Evolutionary conservation across 2,329 filamentous ascomycete species (phyloP).

Genomic region (Didymella segeticola): DNA sequence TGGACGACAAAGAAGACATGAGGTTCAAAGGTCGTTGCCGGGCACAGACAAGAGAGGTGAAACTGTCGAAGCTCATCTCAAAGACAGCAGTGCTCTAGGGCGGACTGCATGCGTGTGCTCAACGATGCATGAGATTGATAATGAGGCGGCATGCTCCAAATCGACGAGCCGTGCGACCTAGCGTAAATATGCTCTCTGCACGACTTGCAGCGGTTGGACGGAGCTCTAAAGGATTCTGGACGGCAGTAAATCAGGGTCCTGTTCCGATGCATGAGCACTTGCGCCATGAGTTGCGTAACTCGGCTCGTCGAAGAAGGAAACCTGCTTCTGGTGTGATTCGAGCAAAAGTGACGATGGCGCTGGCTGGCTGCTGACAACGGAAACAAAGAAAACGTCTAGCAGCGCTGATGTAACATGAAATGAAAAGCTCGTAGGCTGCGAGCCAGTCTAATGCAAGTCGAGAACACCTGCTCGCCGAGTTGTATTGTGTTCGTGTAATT

Average conservation of each 20-base stretch:
- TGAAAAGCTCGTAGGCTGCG: conserved; percentile 6
- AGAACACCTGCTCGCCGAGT: conserved; percentile 3
- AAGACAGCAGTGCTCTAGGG: conserved; percentile 1
- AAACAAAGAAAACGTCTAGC: conserved; percentile 6
- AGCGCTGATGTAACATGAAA: neutral
- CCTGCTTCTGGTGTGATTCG: conserved; percentile 13
- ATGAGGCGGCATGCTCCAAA: neutral
- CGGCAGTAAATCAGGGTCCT: conserved; percentile 16
- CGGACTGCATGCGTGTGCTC: conserved; percentile 10
- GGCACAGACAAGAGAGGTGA: conserved; percentile 5
- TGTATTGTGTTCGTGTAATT: conserved; percentile 7
- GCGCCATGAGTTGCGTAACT: conserved; percentile 11
- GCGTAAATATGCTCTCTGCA: conserved; percentile 6
- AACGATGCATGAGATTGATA: conserved; percentile 10
- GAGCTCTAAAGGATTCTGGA: neutral
- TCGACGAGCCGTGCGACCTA: conserved; percentile 9
- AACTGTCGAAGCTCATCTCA: conserved; percentile 6
- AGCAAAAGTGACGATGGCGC: conserved; percentile 7
- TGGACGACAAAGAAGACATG: conserved; percentile 4
- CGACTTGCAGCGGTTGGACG: conserved; percentile 9
- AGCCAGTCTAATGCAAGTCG: conserved; percentile 7
- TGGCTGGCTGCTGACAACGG: conserved; percentile 3
- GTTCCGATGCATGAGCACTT: conserved; percentile 17
- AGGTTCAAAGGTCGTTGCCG: neutral
- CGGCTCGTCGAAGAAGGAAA: conserved; percentile 4